Conservation (phyloP, 2,329 filamentous ascomycete species). For the Penicillium italicum region DNA sequence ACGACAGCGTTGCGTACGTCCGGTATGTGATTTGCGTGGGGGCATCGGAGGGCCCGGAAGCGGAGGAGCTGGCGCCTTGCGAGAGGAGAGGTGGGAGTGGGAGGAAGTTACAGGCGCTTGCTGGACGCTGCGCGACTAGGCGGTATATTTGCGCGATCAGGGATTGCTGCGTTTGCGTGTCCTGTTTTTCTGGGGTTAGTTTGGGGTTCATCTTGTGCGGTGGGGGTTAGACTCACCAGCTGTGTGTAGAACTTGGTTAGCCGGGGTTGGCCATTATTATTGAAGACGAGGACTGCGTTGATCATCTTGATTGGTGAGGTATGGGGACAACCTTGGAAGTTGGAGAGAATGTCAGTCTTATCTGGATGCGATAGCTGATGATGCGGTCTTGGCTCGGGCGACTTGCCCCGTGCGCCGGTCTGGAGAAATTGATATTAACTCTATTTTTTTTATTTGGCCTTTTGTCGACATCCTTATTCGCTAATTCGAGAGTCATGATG, state of each 20-base stretch:
- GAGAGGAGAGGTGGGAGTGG: constrained; percentile 66
- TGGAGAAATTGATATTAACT: constrained; percentile 16
- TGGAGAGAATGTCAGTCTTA: constrained; percentile 8
- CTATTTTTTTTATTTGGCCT: neutral
- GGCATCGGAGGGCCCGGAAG: constrained; percentile 70
- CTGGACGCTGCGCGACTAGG: constrained; percentile 84
- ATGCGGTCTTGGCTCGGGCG: constrained; percentile 9
- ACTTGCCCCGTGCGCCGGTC: constrained; percentile 21
- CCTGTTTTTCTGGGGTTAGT: constrained; percentile 52
- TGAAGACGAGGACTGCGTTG: constrained; percentile 97
- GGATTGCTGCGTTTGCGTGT: constrained; percentile 94
- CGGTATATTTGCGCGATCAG: constrained; percentile 97
- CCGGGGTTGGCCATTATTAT: constrained; percentile 93
- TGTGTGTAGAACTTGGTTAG: constrained; percentile 99
- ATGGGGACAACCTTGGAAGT: neutral
- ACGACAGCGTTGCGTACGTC: constrained; percentile 96
- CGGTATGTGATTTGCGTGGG: constrained; percentile 96
- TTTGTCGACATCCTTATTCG: neutral
- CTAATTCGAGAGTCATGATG: constrained; percentile 1
- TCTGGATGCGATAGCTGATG: constrained; percentile 10
- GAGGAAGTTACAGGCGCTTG: constrained; percentile 96
- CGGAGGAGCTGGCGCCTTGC: constrained; percentile 48
- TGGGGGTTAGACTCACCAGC: constrained; percentile 56
- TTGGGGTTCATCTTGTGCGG: neutral
- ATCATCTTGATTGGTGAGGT: constrained; percentile 64